Percentiles rank a stretch among this genome's conserved stretches.
These are phyloP conservation scores for Kwoniella mangroviensis DNA, from an alignment of 768 basidiomycete genomes.

Conservation along the genomic window DNA sequence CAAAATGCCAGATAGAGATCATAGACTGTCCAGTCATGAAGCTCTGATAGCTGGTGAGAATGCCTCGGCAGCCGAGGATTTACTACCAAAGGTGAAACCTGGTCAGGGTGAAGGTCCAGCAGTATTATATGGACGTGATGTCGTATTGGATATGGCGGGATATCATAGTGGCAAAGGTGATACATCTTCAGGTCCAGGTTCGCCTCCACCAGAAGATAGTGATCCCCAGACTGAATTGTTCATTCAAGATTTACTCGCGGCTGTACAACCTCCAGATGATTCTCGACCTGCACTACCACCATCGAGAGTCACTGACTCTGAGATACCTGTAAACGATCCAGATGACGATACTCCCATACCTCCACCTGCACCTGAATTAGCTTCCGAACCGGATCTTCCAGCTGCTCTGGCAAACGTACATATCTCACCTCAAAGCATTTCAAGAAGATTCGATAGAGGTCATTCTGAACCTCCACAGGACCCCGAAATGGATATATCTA, in stretches of 20 bases:
- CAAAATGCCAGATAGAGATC: constrained; percentile 27
- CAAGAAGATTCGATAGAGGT: constrained; percentile 31
- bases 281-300: constrained; percentile 31
- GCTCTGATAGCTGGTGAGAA: neutral
- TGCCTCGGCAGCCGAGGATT: constrained; percentile 60
- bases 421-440: constrained; percentile 13
- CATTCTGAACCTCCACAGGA: constrained; percentile 47
- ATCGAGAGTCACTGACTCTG: constrained; percentile 21
- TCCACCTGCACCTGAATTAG: constrained; percentile 34
- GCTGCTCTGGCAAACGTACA: constrained; percentile 15
- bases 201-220: constrained; percentile 17
- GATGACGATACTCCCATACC: constrained; percentile 50
- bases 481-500: constrained; percentile 4
- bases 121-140: constrained; percentile 70
- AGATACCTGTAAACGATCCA: constrained; percentile 45
- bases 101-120: constrained; percentile 63
- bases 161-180: constrained; percentile 61
- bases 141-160: constrained; percentile 80
- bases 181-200: constrained; percentile 3
- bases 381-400: constrained; percentile 22
- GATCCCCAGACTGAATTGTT: constrained; percentile 23
- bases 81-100: constrained; percentile 61
- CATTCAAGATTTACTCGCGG: constrained; percentile 28
- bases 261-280: constrained; percentile 30
- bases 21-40: constrained; percentile 28